Evolutionary conservation across 345 rosid species (phyloP).

Genomic region (Combretum micranthum): DNA sequence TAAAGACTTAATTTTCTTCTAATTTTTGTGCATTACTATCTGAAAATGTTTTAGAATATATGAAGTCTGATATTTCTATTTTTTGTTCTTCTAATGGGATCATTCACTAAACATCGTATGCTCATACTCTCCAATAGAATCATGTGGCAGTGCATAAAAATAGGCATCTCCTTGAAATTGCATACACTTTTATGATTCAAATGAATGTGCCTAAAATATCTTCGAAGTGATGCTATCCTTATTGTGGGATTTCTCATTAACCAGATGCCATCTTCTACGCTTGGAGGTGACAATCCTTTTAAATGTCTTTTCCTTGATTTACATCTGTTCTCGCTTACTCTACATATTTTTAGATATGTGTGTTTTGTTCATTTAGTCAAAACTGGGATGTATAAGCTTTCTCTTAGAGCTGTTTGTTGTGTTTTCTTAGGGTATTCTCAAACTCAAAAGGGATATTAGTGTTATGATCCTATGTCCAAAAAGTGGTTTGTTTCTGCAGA

Average conservation of each 20-base stretch:
- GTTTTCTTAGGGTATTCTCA: background rate
- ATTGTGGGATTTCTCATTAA: background rate
- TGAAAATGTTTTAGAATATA: background rate
- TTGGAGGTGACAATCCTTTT: too few relatives aligned
- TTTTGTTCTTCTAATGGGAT: background rate
- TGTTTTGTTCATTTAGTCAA: background rate
- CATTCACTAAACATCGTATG: background rate
- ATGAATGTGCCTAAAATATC: background rate
- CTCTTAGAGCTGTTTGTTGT: background rate
- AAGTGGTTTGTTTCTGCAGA: too few relatives aligned
- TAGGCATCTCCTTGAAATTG: background rate
- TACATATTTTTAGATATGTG: accelerated
- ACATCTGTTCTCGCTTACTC: background rate
- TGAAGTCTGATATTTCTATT: background rate
- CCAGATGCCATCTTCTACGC: background rate
- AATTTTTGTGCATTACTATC: background rate
- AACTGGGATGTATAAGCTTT: background rate
- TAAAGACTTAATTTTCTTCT: background rate
- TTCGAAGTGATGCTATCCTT: background rate
- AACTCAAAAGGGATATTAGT: background rate
- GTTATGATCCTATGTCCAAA: background rate
- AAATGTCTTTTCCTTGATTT: background rate
- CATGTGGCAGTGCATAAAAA: background rate
- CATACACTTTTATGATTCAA: background rate
- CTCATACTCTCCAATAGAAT: background rate